Conservation (phyloP, 805 yeast genomes). For the Candida ipomoeae region DNA sequence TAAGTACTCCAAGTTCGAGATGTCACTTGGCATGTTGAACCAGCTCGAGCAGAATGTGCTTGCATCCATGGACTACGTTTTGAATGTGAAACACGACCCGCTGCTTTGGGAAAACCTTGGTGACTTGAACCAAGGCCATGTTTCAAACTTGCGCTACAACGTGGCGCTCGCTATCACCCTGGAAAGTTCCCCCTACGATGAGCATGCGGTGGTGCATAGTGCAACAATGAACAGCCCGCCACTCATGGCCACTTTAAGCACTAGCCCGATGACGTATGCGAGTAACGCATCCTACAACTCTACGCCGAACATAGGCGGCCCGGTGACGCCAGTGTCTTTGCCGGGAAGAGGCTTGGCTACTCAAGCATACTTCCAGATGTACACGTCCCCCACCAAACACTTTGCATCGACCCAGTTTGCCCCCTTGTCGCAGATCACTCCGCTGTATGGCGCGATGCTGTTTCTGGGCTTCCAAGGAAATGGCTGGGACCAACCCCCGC, state of each 20-base stretch:
- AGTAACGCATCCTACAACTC: slow-evolving; percentile 6
- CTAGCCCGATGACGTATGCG: slow-evolving; percentile 10
- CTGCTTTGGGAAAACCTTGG: slow-evolving; percentile 11
- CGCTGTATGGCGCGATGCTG: background rate
- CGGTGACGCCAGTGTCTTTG: slow-evolving; percentile 9
- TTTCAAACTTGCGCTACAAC: slow-evolving; percentile 6
- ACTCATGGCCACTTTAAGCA: slow-evolving; percentile 9
- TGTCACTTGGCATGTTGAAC: slow-evolving; percentile 14
- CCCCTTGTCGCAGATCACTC: background rate
- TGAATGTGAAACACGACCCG: slow-evolving; percentile 10
- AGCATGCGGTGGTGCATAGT: background rate
- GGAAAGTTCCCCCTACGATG: background rate
- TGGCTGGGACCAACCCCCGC: background rate
- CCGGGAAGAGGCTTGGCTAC: slow-evolving; percentile 1
- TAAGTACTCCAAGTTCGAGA: slow-evolving; percentile 10
- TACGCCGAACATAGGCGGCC: slow-evolving; percentile 9
- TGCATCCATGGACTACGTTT: slow-evolving; percentile 12
- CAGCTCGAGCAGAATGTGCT: slow-evolving; percentile 18
- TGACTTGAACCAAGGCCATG: slow-evolving; percentile 2
- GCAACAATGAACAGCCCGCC: slow-evolving; percentile 4
- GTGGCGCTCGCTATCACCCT: slow-evolving; percentile 3
- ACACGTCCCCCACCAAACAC: slow-evolving; percentile 8
- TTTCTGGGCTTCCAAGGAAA: background rate
- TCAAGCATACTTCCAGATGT: slow-evolving; percentile 5
- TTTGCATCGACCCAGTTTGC: background rate